phyloP scores from a whole-genome alignment of 2,329 filamentous ascomycete genomes.

The Rutstroemia sp. region DNA sequence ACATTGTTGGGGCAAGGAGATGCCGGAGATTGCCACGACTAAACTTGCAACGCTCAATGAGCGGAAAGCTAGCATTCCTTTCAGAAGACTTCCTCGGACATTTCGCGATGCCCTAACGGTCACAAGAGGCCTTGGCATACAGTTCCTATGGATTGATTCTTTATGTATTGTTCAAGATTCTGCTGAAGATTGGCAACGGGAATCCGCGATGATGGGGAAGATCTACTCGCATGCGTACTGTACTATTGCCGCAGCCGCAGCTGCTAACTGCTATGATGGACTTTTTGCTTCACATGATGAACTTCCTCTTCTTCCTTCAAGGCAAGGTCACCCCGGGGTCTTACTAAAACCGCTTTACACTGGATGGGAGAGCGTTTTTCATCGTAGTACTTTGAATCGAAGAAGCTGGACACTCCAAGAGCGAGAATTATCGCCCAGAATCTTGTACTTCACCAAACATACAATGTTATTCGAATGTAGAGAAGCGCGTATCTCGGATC shows the following conservation, averaged over 20 bases:
- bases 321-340: not conserved
- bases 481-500: conserved; percentile 1
- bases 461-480: conserved; percentile 7
- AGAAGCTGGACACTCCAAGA: conserved; percentile 21
- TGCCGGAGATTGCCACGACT: conserved; percentile 8
- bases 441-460: conserved; percentile 15
- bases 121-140: conserved; percentile 3
- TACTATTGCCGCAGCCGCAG: conserved; percentile 11
- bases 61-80: conserved; percentile 7
- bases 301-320: not conserved
- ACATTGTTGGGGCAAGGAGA: conserved; percentile 10
- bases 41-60: conserved; percentile 1
- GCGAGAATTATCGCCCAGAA: conserved; percentile 9
- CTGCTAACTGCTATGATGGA: not conserved
- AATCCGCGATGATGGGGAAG: conserved; percentile 14
- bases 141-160: conserved; percentile 6
- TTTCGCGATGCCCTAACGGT: conserved; percentile 6
- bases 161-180: conserved; percentile 7
- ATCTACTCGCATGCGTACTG: conserved; percentile 13
- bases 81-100: not conserved
- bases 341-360: not conserved
- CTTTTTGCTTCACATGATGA: conserved; percentile 5
- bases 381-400: not conserved
- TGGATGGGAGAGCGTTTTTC: conserved; percentile 5
- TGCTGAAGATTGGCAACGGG: conserved; percentile 14